Evolutionary conservation across 805 yeast species (phyloP).

Genomic region (Wickerhamiella qilinensis): DNA sequence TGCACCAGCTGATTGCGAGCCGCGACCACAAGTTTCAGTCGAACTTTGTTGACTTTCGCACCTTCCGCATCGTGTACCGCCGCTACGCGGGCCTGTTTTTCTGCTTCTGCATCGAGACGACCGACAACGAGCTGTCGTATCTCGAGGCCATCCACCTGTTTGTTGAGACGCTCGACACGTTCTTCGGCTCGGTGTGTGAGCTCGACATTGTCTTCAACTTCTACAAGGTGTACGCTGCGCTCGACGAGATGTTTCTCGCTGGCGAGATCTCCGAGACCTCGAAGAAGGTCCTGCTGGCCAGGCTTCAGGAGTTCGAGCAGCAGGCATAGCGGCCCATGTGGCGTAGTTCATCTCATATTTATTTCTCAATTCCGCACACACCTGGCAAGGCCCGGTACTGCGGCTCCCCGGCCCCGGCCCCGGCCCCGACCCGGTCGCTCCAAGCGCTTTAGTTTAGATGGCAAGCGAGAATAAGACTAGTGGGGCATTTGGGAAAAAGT

Average conservation of each 20-base stretch:
- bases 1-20: conserved; percentile 64
- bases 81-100: conserved; percentile 87
- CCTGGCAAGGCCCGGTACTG: too few species aligned
- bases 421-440: too few species aligned
- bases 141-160: conserved; percentile 74
- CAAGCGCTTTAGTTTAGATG: too few species aligned
- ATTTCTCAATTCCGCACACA: too few species aligned
- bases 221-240: conserved; percentile 60
- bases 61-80: conserved; percentile 59
- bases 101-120: conserved; percentile 62
- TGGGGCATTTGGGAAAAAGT: too few species aligned
- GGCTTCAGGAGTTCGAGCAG: conserved; percentile 50
- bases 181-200: conserved; percentile 85
- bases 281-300: conserved; percentile 44
- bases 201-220: conserved; percentile 86
- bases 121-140: conserved; percentile 69
- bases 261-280: conserved; percentile 86
- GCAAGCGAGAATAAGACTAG: too few species aligned
- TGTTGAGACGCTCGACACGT: conserved; percentile 75
- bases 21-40: conserved; percentile 75
- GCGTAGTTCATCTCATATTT: too few species aligned
- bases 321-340: conserved; percentile 16
- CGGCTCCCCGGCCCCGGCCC: too few species aligned
- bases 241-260: conserved; percentile 78
- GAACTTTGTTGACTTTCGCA: conserved; percentile 59